These are phyloP conservation scores for Phylloporus sp. DNA, from an alignment of 768 basidiomycete genomes.

Conservation along the genomic window DNA sequence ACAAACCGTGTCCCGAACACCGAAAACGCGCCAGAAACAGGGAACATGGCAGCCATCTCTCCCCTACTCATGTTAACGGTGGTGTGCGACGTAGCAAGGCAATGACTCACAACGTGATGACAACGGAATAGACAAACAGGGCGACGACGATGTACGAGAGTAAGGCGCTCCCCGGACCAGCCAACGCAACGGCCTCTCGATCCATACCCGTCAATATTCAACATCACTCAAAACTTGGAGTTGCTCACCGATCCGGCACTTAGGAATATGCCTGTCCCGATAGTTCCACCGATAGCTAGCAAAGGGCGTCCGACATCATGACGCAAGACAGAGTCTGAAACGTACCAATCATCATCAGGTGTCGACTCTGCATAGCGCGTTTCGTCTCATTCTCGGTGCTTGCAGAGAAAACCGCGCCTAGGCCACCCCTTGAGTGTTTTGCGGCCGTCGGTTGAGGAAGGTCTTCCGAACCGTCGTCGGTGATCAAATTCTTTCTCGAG, in stretches of 20 bases:
- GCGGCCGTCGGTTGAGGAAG: neutral
- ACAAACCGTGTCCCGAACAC: constrained; percentile 56
- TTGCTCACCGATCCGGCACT: constrained; percentile 50
- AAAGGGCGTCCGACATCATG: neutral
- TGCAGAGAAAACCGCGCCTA: constrained; percentile 7
- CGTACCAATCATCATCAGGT: constrained; percentile 42
- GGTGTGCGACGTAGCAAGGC: too few relatives aligned
- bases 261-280: constrained; percentile 60
- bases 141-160: constrained; percentile 59
- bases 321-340: neutral
- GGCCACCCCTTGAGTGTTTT: neutral
- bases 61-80: constrained; percentile 46
- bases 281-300: constrained; percentile 52
- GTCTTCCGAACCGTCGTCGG: constrained; percentile 4
- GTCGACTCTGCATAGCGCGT: constrained; percentile 38
- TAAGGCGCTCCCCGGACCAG: constrained; percentile 61
- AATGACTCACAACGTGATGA: constrained; percentile 48
- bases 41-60: constrained; percentile 64
- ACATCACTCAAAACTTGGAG: neutral
- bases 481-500: neutral
- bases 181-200: constrained; percentile 46
- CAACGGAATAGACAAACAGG: constrained; percentile 56
- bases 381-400: constrained; percentile 28
- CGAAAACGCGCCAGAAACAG: constrained; percentile 60
- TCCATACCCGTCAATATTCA: neutral